Evolutionary conservation across 768 basidiomycete genomes (phyloP).

Genomic region (Boletellus ananiceps): DNA sequence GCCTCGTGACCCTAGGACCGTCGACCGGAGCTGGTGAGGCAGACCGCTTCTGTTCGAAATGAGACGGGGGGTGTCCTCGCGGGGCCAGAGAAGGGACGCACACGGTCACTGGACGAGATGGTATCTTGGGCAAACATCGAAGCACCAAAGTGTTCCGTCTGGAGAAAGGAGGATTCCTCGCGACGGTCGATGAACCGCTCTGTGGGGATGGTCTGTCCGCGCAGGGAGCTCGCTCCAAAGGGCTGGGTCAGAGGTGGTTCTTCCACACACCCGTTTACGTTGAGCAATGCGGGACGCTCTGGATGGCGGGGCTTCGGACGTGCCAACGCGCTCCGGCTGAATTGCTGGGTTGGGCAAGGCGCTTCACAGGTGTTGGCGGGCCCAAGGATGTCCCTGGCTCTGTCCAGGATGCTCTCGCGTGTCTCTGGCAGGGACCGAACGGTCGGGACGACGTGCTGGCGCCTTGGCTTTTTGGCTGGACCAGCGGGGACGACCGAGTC

Average conservation of each 20-base stretch:
- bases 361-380: background rate
- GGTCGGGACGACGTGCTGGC: slow-evolving; percentile 35
- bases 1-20: slow-evolving; percentile 8
- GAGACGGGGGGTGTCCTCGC: background rate
- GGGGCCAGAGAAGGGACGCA: slow-evolving; percentile 5
- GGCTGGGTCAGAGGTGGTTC: slow-evolving; percentile 33
- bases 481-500: slow-evolving; percentile 49
- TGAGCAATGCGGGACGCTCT: background rate
- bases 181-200: background rate
- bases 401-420: slow-evolving; percentile 39
- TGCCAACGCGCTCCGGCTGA: slow-evolving; percentile 30
- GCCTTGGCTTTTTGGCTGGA: slow-evolving; percentile 43
- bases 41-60: slow-evolving; percentile 12
- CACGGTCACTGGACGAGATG: background rate
- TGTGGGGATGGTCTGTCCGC: background rate
- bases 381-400: slow-evolving; percentile 35
- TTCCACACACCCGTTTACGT: background rate
- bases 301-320: background rate
- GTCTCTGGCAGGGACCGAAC: slow-evolving; percentile 46
- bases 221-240: slow-evolving; percentile 40
- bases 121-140: slow-evolving; percentile 21
- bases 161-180: background rate
- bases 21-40: slow-evolving; percentile 7
- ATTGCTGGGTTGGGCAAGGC: slow-evolving; percentile 30
- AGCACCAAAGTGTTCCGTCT: background rate